Percentiles rank a stretch among this genome's conserved stretches.
Evolutionary conservation across 768 basidiomycete species (phyloP).

Genomic region (Tricholoma hemisulphureum): DNA sequence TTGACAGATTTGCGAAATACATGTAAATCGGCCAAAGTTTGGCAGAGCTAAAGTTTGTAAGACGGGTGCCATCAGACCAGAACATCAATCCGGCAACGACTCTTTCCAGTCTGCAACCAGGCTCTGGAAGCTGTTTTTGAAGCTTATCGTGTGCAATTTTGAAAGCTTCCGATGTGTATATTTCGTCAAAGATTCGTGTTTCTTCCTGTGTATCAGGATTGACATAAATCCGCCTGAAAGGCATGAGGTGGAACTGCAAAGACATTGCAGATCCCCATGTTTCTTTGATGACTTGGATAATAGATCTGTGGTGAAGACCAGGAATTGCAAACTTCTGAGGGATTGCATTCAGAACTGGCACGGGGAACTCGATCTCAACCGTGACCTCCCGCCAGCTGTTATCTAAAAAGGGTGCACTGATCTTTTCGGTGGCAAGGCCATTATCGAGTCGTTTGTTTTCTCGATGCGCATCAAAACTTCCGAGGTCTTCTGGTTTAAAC

Average conservation of each 20-base stretch:
- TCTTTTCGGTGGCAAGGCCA: neutral
- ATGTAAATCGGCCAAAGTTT: neutral
- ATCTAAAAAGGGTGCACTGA: neutral
- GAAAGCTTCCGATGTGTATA: slow-evolving; percentile 25
- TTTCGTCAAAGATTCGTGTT: slow-evolving; percentile 22
- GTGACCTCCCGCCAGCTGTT: slow-evolving; percentile 14
- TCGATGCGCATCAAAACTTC: slow-evolving; percentile 8
- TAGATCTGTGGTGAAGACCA: slow-evolving; percentile 20
- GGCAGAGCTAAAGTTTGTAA: neutral
- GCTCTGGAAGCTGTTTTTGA: slow-evolving; percentile 15
- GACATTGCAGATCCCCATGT: slow-evolving; percentile 10
- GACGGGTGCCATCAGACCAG: slow-evolving; percentile 6
- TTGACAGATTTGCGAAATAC: neutral
- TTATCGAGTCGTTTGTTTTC: slow-evolving; percentile 13
- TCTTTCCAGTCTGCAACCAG: slow-evolving; percentile 15
- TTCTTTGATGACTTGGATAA: slow-evolving; percentile 23
- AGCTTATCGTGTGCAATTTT: slow-evolving; percentile 20
- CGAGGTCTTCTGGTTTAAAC: slow-evolving; percentile 13
- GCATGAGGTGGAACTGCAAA: slow-evolving; percentile 15
- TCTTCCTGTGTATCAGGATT: slow-evolving; percentile 7
- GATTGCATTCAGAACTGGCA: slow-evolving; percentile 3
- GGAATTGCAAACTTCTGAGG: slow-evolving; percentile 22
- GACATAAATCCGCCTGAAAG: slow-evolving; percentile 24
- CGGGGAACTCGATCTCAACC: slow-evolving; percentile 16
- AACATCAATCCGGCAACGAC: no score